These are phyloP conservation scores for Aristolochia contorta DNA, from an alignment of 164 flowering plant genomes.

Conservation along the genomic window DNA sequence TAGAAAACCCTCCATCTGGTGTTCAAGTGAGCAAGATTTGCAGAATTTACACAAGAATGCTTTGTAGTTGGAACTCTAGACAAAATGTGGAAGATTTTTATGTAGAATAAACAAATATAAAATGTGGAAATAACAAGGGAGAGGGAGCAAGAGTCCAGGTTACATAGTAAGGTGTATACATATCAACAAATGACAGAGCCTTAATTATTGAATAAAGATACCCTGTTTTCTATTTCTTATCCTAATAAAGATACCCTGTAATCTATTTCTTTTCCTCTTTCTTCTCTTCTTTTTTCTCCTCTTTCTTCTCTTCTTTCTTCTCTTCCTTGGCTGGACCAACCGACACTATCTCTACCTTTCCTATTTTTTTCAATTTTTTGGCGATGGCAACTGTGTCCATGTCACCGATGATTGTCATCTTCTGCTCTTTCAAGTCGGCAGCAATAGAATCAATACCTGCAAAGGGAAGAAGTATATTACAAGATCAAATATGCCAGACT, in stretches of 20 bases:
- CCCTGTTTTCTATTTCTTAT: not conserved
- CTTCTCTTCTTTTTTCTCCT: slow-evolving; percentile 28
- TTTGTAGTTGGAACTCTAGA: too few species aligned
- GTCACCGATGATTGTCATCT: slow-evolving; percentile 63
- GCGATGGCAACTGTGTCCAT: slow-evolving; percentile 78
- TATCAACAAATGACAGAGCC: too few species aligned
- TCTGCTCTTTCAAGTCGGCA: slow-evolving; percentile 75
- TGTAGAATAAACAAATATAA: too few species aligned
- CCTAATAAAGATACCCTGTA: not conserved
- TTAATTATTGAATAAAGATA: not conserved
- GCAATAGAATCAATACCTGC: slow-evolving; percentile 93
- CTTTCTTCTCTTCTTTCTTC: slow-evolving; percentile 71
- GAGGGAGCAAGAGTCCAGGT: too few species aligned
- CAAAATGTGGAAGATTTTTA: too few species aligned
- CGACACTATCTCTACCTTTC: slow-evolving; percentile 62
- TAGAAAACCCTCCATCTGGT: too few species aligned
- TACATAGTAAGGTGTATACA: too few species aligned
- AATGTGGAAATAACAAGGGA: too few species aligned
- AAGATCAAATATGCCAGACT: not conserved
- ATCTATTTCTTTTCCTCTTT: slow-evolving; percentile 1
- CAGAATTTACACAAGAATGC: too few species aligned
- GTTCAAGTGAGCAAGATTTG: too few species aligned
- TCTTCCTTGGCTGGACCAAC: slow-evolving; percentile 97
- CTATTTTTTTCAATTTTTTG: slow-evolving; percentile 71
- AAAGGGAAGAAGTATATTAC: not conserved